Conservation (phyloP, 148 eudicot species). For the Amaranthus palmeri region DNA sequence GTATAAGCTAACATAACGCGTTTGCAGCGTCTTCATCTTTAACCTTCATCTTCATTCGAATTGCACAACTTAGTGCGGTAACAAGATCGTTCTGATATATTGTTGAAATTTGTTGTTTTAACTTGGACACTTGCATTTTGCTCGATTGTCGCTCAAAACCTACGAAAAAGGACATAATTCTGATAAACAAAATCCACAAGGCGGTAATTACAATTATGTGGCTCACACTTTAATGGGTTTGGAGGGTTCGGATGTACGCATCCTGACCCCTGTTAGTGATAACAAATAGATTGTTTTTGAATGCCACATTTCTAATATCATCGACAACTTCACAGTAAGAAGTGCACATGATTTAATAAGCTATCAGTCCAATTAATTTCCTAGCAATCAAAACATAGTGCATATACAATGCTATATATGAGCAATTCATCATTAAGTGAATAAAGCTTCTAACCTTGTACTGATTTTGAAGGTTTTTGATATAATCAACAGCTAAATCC, state of each 20-base stretch:
- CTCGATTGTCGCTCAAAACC: constrained; percentile 51
- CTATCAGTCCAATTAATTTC: no score
- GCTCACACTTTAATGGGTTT: background rate
- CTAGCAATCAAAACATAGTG: no score
- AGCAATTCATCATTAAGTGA: background rate
- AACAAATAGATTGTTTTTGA: background rate
- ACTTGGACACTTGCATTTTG: constrained; percentile 63
- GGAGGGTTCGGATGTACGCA: no score
- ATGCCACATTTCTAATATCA: no score
- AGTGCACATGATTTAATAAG: background rate
- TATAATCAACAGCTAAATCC: constrained; percentile 84
- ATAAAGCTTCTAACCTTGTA: constrained; percentile 40
- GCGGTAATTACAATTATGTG: no score
- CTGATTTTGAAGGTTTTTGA: constrained; percentile 65
- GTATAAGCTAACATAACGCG: background rate
- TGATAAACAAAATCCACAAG: background rate
- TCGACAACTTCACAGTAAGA: background rate
- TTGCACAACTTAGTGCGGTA: background rate
- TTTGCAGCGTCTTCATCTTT: background rate
- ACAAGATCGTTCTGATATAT: constrained; percentile 13
- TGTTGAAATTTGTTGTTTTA: constrained; percentile 25
- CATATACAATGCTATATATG: no score
- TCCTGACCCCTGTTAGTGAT: no score
- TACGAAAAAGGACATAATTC: constrained; percentile 21
- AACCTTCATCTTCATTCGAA: background rate